Evolutionary conservation across 164 flowering plant genomes (phyloP).

Genomic region (Macadamia integrifolia): DNA sequence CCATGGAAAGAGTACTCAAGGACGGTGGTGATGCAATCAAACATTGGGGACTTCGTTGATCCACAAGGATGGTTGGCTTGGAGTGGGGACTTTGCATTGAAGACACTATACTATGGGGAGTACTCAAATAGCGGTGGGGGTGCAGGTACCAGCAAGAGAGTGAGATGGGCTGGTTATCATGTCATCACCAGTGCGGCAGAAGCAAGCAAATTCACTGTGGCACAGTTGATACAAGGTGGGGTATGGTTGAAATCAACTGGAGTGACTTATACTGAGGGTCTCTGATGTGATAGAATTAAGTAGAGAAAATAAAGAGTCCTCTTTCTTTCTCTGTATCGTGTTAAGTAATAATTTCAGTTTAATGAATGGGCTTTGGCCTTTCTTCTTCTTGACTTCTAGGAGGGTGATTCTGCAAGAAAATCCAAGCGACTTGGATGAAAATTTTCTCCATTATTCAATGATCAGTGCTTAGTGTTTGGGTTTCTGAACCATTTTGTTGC

Average conservation of each 20-base stretch:
- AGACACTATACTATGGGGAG: conserved; percentile 24
- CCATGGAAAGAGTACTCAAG: conserved; percentile 26
- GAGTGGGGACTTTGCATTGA: conserved; percentile 8
- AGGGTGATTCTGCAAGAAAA: too few species aligned
- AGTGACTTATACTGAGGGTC: conserved; percentile 21
- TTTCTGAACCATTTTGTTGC: too few species aligned
- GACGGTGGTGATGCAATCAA: conserved; percentile 18
- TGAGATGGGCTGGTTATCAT: conserved; percentile 25
- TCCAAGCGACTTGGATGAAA: too few species aligned
- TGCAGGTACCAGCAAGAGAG: conserved; percentile 17
- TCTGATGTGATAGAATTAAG: neutral
- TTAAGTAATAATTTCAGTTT: too few species aligned
- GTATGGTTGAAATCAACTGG: conserved; percentile 17
- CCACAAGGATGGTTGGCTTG: conserved; percentile 22
- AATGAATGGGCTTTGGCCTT: too few species aligned
- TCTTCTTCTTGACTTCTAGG: too few species aligned
- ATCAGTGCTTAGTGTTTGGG: too few species aligned
- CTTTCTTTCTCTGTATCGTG: too few species aligned
- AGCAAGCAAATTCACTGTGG: conserved; percentile 20
- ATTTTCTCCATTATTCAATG: too few species aligned
- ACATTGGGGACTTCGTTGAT: conserved; percentile 12
- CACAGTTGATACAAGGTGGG: conserved; percentile 21
- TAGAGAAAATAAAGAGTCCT: too few species aligned
- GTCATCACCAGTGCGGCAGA: conserved; percentile 14
- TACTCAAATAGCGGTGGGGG: conserved; percentile 19